A percentile compares a stretch with the other conserved stretches of the same genome.
Conservation (phyloP, 2,329 filamentous ascomycete species). For the Aureobasidium vineae region DNA sequence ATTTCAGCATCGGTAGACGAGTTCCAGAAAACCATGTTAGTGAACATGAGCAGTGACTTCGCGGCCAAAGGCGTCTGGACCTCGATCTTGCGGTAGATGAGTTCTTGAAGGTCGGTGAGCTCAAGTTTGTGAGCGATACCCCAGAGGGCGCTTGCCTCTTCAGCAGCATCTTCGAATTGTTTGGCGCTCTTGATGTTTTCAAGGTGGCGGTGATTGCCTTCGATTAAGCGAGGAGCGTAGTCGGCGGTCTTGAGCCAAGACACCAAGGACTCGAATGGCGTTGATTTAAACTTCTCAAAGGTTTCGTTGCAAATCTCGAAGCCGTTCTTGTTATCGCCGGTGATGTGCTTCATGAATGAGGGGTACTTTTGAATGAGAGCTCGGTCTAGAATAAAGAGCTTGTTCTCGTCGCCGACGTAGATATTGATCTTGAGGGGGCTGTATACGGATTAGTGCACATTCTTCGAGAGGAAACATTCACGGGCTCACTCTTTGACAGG, state of each 20-base stretch:
- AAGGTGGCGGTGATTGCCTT: constrained; percentile 1
- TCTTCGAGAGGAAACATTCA: not conserved
- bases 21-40: constrained; percentile 9
- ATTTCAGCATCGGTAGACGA: not conserved
- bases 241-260: constrained; percentile 9
- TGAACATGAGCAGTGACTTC: constrained; percentile 3
- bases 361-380: not conserved
- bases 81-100: constrained; percentile 22
- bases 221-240: constrained; percentile 10
- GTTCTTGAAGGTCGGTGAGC: not conserved
- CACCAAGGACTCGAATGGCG: not conserved
- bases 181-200: not conserved
- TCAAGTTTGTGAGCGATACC: constrained; percentile 7
- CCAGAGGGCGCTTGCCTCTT: constrained; percentile 8
- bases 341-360: not conserved
- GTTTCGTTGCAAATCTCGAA: not conserved
- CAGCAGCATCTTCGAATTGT: constrained; percentile 17
- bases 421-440: constrained; percentile 21
- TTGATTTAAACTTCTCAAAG: not conserved
- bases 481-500: constrained; percentile 1
- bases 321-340: not conserved
- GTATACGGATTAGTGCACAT: not conserved
- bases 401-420: constrained; percentile 5
- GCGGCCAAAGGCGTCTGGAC: constrained; percentile 3
- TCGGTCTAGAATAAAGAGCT: constrained; percentile 8